Conservation (phyloP, 306 rosid species). For the Potentilla sterilis region DNA sequence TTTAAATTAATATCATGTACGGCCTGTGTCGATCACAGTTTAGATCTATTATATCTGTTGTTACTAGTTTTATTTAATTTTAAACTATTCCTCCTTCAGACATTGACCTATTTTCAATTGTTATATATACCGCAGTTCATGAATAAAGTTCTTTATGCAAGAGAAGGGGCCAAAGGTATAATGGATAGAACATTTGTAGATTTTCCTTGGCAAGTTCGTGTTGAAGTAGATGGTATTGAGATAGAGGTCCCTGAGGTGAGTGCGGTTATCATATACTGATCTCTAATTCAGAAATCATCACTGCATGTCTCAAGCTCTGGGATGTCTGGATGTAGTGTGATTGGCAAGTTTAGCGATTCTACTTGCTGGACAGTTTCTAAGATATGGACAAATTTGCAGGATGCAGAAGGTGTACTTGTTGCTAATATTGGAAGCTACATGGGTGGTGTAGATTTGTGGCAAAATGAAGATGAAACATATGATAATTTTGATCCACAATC, state of each 20-base stretch:
- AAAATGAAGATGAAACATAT: slow-evolving; percentile 87
- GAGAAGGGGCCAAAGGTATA: slow-evolving; percentile 96
- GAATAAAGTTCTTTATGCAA: slow-evolving; percentile 98
- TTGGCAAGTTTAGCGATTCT: not conserved
- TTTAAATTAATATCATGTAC: not conserved
- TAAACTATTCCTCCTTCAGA: not conserved
- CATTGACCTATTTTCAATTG: slow-evolving; percentile 8
- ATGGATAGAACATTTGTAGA: slow-evolving; percentile 96
- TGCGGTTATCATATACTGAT: not conserved
- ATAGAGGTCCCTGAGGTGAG: slow-evolving; percentile 99
- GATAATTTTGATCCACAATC: slow-evolving; percentile 96
- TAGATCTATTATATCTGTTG: not conserved
- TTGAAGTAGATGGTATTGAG: slow-evolving; percentile 95
- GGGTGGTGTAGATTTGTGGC: slow-evolving; percentile 99
- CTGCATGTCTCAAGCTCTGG: not conserved
- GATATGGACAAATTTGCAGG: slow-evolving; percentile 46
- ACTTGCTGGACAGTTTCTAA: not conserved
- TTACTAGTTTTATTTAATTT: not conserved
- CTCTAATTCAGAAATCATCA: slow-evolving; percentile 3
- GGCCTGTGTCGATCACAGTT: not conserved
- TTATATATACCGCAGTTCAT: slow-evolving; percentile 66
- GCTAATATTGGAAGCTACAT: slow-evolving; percentile 99
- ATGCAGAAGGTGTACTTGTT: slow-evolving; percentile 98
- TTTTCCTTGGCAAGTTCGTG: slow-evolving; percentile 90
- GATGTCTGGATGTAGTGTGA: not conserved